phyloP scores from a whole-genome alignment of 2,329 filamentous ascomycete genomes.

The Cordyceps fumosorosea region DNA sequence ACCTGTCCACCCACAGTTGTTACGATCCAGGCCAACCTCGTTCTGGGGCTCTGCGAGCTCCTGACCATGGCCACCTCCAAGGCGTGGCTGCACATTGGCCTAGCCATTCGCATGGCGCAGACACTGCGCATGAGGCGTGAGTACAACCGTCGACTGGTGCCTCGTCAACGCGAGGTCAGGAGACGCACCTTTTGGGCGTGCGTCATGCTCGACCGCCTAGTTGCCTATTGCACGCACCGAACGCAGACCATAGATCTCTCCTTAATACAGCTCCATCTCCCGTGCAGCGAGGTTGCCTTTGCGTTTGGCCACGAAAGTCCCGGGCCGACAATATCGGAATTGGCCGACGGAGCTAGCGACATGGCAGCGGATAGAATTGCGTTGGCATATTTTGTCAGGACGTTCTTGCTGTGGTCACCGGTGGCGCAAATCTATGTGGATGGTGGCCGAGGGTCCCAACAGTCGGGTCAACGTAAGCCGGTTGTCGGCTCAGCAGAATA shows the following conservation, averaged over 20 bases:
- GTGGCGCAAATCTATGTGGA: neutral
- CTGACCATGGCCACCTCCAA: constrained; percentile 4
- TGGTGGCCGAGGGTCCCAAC: neutral
- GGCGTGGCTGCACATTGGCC: constrained; percentile 4
- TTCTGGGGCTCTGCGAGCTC: constrained; percentile 1
- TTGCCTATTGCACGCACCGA: constrained; percentile 2
- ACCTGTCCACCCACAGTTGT: neutral
- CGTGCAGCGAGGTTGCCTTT: constrained; percentile 3
- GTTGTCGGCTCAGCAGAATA: neutral
- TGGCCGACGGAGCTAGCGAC: neutral
- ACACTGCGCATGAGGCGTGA: neutral
- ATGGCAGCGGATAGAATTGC: neutral
- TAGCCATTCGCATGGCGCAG: constrained; percentile 1
- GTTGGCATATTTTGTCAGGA: constrained; percentile 4
- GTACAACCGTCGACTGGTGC: neutral
- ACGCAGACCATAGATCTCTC: constrained; percentile 1
- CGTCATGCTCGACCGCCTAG: neutral
- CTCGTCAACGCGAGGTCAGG: neutral
- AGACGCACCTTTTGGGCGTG: constrained; percentile 3
- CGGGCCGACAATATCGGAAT: neutral
- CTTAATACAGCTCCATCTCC: neutral
- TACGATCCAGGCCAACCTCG: constrained; percentile 1
- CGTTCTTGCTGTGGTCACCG: constrained; percentile 2
- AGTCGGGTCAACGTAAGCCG: neutral
- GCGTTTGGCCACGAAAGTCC: neutral